Evolutionary conservation across 1,284 basidiomycete genomes (phyloP).

Genomic region (Kwoniella shivajii): DNA sequence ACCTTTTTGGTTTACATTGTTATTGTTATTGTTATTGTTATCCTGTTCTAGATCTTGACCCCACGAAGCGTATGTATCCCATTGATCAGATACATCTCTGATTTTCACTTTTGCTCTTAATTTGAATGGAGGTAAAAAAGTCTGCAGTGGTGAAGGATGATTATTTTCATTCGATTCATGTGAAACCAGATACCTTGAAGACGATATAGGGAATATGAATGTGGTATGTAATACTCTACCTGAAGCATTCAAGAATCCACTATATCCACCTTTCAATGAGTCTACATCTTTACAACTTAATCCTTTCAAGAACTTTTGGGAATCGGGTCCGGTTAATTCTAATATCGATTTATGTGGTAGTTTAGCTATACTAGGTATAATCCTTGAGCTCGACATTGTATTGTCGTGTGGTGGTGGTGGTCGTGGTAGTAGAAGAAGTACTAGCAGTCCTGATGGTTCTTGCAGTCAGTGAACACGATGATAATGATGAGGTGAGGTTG

Average conservation of each 20-base stretch:
- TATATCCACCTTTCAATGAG: slow-evolving; percentile 64
- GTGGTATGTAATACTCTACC: slow-evolving; percentile 87
- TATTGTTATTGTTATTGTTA: too few relatives aligned
- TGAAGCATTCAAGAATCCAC: slow-evolving; percentile 83
- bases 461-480: too few relatives aligned
- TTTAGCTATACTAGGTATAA: slow-evolving; percentile 55
- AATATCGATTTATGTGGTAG: slow-evolving; percentile 69
- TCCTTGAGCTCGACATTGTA: background rate
- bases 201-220: slow-evolving; percentile 70
- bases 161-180: slow-evolving; percentile 58
- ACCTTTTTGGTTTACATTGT: background rate
- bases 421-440: too few relatives aligned
- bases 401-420: too few relatives aligned
- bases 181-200: slow-evolving; percentile 56
- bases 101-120: slow-evolving; percentile 87
- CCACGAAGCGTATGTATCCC: slow-evolving; percentile 81
- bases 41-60: slow-evolving; percentile 42
- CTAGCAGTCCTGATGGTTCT: too few relatives aligned
- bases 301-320: slow-evolving; percentile 84
- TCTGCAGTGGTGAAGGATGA: slow-evolving; percentile 67
- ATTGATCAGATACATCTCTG: slow-evolving; percentile 71
- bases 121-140: slow-evolving; percentile 65
- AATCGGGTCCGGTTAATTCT: slow-evolving; percentile 78
- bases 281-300: slow-evolving; percentile 67
- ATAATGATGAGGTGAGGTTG: too few relatives aligned